Percentiles rank a stretch among this genome's conserved stretches.
Evolutionary conservation across 2,329 filamentous ascomycete species (phyloP).

Genomic region (Sporothrix variecibatus): DNA sequence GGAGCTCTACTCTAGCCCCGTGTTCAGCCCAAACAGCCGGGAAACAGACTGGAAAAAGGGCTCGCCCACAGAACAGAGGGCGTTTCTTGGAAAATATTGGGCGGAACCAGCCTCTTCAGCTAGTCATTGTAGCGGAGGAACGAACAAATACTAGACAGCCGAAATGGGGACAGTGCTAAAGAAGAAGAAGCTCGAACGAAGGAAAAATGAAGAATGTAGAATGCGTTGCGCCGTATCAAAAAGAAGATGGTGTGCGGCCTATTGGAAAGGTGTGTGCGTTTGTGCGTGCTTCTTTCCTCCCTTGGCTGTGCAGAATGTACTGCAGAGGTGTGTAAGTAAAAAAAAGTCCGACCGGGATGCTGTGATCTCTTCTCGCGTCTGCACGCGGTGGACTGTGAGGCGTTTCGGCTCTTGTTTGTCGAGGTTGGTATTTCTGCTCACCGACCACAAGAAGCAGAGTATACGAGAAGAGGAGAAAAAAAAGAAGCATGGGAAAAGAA

Average conservation of each 20-base stretch:
- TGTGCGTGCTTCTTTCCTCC: background rate
- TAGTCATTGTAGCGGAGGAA: background rate
- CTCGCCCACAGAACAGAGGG: background rate
- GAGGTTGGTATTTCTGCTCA: background rate
- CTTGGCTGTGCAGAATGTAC: background rate
- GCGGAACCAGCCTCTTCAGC: slow-evolving; percentile 5
- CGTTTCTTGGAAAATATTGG: background rate
- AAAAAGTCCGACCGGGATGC: background rate
- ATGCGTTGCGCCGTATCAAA: background rate
- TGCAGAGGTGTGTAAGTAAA: slow-evolving; percentile 5
- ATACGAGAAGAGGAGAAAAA: background rate
- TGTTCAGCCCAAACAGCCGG: slow-evolving; percentile 23
- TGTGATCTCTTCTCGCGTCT: background rate
- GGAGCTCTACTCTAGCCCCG: background rate
- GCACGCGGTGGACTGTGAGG: background rate
- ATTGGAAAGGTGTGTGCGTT: slow-evolving; percentile 1
- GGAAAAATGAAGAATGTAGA: background rate
- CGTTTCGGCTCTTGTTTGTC: background rate
- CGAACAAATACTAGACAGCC: slow-evolving; percentile 6
- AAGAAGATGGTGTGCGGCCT: slow-evolving; percentile 9
- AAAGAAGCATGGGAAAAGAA: background rate
- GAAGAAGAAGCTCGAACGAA: background rate
- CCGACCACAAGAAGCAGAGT: background rate
- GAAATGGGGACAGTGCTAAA: background rate
- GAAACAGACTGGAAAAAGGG: slow-evolving; percentile 4